phyloP scores from a whole-genome alignment of 257 asterid species.

The Solanum tarijense region DNA sequence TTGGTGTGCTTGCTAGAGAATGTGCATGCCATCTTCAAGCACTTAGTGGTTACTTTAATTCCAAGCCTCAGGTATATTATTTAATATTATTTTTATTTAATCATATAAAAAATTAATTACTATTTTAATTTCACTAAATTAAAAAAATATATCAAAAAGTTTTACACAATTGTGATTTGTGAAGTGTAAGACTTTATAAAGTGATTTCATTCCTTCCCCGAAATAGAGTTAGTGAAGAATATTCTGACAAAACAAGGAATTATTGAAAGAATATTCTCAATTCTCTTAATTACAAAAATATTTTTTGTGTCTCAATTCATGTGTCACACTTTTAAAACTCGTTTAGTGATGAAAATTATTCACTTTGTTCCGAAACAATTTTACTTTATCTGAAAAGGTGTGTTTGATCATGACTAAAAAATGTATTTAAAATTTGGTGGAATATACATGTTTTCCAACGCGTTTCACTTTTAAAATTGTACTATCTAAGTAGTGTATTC shows the following conservation, averaged over 20 bases:
- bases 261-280: not conserved
- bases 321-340: not conserved
- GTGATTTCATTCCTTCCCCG: not conserved
- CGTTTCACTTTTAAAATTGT: not conserved
- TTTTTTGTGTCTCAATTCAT: fast-evolving
- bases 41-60: conserved; percentile 20
- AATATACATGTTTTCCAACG: not conserved
- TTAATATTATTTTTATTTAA: not conserved
- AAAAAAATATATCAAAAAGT: not conserved
- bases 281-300: not conserved
- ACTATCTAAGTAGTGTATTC: too few species aligned
- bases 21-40: conserved; percentile 65
- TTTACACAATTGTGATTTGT: not conserved
- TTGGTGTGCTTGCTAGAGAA: conserved; percentile 45
- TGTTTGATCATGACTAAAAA: not conserved
- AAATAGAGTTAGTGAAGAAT: not conserved
- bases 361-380: not conserved
- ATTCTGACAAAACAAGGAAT: not conserved
- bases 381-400: not conserved
- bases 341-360: not conserved
- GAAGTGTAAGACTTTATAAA: not conserved
- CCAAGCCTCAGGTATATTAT: conserved; percentile 12
- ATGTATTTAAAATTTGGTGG: not conserved
- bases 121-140: not conserved
- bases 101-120: not conserved